phyloP scores from a whole-genome alignment of 257 asterid species.

The Phtheirospermum japonicum region DNA sequence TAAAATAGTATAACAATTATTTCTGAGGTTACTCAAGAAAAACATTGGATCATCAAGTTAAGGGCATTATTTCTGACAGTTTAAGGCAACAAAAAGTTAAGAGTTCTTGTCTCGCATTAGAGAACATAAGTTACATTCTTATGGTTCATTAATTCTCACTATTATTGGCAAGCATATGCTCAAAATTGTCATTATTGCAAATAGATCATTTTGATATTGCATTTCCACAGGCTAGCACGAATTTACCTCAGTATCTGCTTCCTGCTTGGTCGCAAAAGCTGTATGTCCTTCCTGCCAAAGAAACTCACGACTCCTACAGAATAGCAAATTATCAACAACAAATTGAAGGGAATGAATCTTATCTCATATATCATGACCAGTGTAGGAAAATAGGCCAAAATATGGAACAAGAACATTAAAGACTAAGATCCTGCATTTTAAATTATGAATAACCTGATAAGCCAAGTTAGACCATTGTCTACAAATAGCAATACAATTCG shows the following conservation, averaged over 20 bases:
- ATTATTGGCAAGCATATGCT: no score
- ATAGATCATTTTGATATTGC: not conserved
- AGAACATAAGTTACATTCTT: no score
- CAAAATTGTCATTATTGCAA: not conserved
- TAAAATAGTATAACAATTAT: not conserved
- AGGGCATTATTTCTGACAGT: no score
- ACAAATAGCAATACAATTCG: not conserved
- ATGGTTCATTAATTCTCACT: no score
- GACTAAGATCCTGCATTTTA: no score
- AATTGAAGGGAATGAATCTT: not conserved
- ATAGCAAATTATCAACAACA: constrained; percentile 32
- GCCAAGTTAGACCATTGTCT: not conserved
- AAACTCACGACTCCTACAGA: constrained; percentile 91
- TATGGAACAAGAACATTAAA: no score
- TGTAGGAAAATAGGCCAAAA: no score
- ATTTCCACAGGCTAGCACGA: constrained; percentile 17
- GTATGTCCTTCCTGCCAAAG: constrained; percentile 99
- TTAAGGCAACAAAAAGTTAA: no score
- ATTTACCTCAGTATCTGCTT: constrained; percentile 74
- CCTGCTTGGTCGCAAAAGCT: constrained; percentile 93
- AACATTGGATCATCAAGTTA: no score
- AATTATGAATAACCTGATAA: not conserved
- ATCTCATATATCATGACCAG: not conserved
- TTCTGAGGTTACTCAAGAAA: not conserved
- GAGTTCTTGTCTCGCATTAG: no score